These are phyloP conservation scores for Saccharum officinarum DNA, from an alignment of 176 grass and related monocot genomes.

Conservation along the genomic window DNA sequence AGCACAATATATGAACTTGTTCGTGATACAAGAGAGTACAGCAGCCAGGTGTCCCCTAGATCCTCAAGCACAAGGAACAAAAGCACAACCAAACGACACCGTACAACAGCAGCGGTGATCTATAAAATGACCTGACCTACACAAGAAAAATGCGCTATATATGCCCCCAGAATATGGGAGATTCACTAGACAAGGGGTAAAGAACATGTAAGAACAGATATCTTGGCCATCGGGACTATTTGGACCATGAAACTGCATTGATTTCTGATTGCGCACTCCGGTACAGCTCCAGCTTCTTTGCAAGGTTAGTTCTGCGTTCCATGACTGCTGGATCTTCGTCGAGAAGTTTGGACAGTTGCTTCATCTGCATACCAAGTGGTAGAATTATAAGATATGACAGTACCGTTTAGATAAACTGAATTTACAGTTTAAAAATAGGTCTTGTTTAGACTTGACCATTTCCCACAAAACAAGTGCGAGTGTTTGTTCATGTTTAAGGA, in stretches of 20 bases:
- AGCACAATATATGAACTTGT: constrained; percentile 40
- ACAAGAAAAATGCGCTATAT: constrained; percentile 57
- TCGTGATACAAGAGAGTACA: constrained; percentile 39
- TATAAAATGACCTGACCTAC: constrained; percentile 52
- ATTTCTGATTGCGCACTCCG: constrained; percentile 83
- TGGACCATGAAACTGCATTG: constrained; percentile 77
- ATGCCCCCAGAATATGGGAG: constrained; percentile 39
- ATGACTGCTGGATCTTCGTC: constrained; percentile 88
- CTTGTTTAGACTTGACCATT: background rate
- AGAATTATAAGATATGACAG: background rate
- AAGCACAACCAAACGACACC: constrained; percentile 45
- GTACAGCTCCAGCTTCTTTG: constrained; percentile 85
- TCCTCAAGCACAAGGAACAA: constrained; percentile 59
- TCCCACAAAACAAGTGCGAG: background rate
- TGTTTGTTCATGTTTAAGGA: background rate
- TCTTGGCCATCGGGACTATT: constrained; percentile 46
- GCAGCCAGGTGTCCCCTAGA: constrained; percentile 33
- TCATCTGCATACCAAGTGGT: constrained; percentile 51
- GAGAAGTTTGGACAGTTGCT: constrained; percentile 82
- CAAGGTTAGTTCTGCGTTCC: constrained; percentile 74
- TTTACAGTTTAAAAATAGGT: background rate
- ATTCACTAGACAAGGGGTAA: constrained; percentile 31
- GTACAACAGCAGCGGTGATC: constrained; percentile 29
- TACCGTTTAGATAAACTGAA: background rate
- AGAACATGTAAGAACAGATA: constrained; percentile 25